Evolutionary conservation across 345 rosid genomes (phyloP).

Genomic region (Nasturtium officinale): DNA sequence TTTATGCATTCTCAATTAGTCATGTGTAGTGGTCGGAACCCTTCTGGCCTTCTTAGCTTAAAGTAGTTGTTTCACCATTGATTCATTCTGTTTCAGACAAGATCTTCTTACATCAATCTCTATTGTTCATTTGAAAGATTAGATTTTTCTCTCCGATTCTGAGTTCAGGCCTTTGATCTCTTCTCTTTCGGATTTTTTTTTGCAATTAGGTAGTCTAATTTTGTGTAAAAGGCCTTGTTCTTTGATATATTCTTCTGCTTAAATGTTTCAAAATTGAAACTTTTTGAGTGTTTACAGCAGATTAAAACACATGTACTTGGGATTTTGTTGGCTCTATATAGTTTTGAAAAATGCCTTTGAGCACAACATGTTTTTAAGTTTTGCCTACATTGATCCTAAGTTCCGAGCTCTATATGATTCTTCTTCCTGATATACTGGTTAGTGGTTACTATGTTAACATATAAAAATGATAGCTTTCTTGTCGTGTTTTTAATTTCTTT

Average conservation of each 20-base stretch:
- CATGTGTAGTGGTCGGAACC: neutral
- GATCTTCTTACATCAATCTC: slow-evolving; percentile 11
- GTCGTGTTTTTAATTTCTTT: slow-evolving; percentile 7
- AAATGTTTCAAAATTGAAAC: slow-evolving; percentile 1
- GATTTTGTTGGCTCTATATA: neutral
- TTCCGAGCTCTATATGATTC: neutral
- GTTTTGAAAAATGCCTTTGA: neutral
- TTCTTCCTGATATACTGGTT: neutral
- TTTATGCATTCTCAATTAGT: neutral
- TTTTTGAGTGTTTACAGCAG: neutral
- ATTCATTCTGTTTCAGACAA: slow-evolving; percentile 19
- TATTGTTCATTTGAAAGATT: slow-evolving; percentile 11
- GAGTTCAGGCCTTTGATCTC: slow-evolving; percentile 21
- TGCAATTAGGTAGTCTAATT: neutral
- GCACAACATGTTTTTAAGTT: neutral
- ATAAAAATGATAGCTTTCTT: neutral
- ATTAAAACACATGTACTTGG: neutral
- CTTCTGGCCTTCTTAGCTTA: slow-evolving; percentile 6
- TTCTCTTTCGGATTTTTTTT: neutral
- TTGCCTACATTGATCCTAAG: neutral
- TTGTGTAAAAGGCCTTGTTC: neutral
- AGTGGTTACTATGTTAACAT: neutral
- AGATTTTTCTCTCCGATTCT: neutral
- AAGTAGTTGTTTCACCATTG: slow-evolving; percentile 11
- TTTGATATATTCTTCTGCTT: slow-evolving; percentile 3